A percentile compares a stretch with the other conserved stretches of the same genome.
phyloP scores from a whole-genome alignment of 805 yeast genomes.

The Vanderwaltozyma tropicalis region DNA sequence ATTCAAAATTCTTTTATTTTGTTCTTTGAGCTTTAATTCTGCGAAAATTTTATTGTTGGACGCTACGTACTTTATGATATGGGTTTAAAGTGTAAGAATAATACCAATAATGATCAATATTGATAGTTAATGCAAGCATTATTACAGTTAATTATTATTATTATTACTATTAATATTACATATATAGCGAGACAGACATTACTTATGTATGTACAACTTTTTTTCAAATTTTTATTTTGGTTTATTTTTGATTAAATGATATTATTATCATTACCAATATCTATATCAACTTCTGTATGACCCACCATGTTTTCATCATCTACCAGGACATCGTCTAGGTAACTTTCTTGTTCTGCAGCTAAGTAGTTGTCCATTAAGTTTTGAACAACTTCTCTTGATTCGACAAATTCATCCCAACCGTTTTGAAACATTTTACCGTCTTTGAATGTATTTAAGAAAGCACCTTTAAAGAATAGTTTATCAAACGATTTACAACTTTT shows the following conservation, averaged over 20 bases:
- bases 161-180: neutral
- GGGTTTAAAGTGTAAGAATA: too few relatives aligned
- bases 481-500: conserved; percentile 71
- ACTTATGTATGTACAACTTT: neutral
- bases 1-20: too few relatives aligned
- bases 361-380: conserved; percentile 70
- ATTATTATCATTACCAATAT: conserved; percentile 24
- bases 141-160: too few relatives aligned
- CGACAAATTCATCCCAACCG: conserved; percentile 58
- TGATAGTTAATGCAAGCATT: too few relatives aligned
- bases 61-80: too few relatives aligned
- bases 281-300: conserved; percentile 12
- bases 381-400: conserved; percentile 64
- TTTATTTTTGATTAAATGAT: conserved; percentile 7
- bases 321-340: conserved; percentile 29
- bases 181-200: neutral
- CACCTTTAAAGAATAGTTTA: conserved; percentile 63
- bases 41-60: too few relatives aligned
- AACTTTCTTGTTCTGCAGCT: conserved; percentile 47
- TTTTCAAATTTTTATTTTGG: too few relatives aligned
- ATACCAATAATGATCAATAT: too few relatives aligned
- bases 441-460: conserved; percentile 71
- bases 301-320: conserved; percentile 31
- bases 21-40: too few relatives aligned
- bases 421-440: conserved; percentile 32